Base-by-base conservation (phyloP, 345 rosid species). In the Sonneratia caseolaris region DNA sequence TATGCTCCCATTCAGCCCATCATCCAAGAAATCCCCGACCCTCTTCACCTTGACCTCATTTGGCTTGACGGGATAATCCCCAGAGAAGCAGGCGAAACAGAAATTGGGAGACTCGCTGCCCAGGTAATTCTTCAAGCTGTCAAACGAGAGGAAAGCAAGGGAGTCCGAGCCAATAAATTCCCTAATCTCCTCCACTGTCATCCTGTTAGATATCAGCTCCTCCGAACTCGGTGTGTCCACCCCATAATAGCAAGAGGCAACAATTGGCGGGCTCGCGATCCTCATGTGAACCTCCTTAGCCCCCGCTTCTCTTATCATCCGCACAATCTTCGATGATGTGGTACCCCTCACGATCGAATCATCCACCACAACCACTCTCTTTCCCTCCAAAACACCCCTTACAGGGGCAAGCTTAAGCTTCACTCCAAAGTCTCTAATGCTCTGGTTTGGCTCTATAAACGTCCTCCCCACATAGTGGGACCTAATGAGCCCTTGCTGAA, bases 221-320 rank as follows among this genome's bases (percentile, higher is more conserved):
- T 89, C 93, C 0, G 97, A 73, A 82, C 97, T 89, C 0, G 99
- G 99, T 0, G 97, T 89, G 65, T 95, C 99, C 53, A 95, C 99
- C n/a, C 99, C 97, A 66, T 92, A 92, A 70, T 92, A 90, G 77
- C 99, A 95, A 9, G 97, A 87, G 1, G 85, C 92, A 0, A 90
- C 81, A 0, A 90, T 89, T 13, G 97, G 97, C 14, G 99, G 99
- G 73, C 99, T 92, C 0, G 99, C 99, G 4, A 95, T 92, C 80
- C 97, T 89, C 97, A 90, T 95, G 68, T 92, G 99, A 75, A 95
- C 93, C 82, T 92, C 97, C 75, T 86, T 95, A 1, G 96, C 99
- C 8, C 97, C 99, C 0, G 99, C 87, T 76, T 91, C 97, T 74
- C 86, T 86, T n/a, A 95, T 68, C 79, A 95, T 53, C 72, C 97